Conservation (phyloP, 1,139 yeast genomes). For the Pichia sp. region DNA sequence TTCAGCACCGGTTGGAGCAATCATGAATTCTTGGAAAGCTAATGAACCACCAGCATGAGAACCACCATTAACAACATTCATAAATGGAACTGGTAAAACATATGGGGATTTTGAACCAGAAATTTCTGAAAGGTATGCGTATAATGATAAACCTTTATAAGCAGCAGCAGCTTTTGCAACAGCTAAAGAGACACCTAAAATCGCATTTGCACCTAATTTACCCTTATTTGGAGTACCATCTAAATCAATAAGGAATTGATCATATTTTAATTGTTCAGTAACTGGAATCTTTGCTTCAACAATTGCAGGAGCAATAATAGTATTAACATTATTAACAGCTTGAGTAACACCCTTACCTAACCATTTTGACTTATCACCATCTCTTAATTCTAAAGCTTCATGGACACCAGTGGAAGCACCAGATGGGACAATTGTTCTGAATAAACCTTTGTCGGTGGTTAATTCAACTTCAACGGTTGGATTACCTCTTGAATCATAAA, state of each 20-base stretch:
- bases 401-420: slow-evolving; percentile 96
- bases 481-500: slow-evolving; percentile 97
- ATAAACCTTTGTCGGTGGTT: slow-evolving; percentile 76
- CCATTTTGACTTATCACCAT: slow-evolving; percentile 91
- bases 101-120: slow-evolving; percentile 62
- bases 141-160: slow-evolving; percentile 78
- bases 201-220: slow-evolving; percentile 93
- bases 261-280: slow-evolving; percentile 72
- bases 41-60: slow-evolving; percentile 98
- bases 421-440: slow-evolving; percentile 93
- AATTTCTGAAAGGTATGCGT: slow-evolving; percentile 74
- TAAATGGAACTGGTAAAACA: slow-evolving; percentile 94
- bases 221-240: slow-evolving; percentile 95
- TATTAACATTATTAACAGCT: slow-evolving; percentile 90
- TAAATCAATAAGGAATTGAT: slow-evolving; percentile 66
- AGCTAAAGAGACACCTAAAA: slow-evolving; percentile 90
- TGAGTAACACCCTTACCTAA: slow-evolving; percentile 90
- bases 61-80: slow-evolving; percentile 97
- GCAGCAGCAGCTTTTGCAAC: slow-evolving; percentile 95
- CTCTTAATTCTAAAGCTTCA: slow-evolving; percentile 95
- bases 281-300: slow-evolving; percentile 68
- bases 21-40: slow-evolving; percentile 98
- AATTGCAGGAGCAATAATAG: slow-evolving; percentile 83
- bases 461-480: slow-evolving; percentile 96
- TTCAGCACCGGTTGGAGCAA: slow-evolving; percentile 85